Conservation (phyloP, 1,284 basidiomycete species). For the Rhodotorula sp. region DNA sequence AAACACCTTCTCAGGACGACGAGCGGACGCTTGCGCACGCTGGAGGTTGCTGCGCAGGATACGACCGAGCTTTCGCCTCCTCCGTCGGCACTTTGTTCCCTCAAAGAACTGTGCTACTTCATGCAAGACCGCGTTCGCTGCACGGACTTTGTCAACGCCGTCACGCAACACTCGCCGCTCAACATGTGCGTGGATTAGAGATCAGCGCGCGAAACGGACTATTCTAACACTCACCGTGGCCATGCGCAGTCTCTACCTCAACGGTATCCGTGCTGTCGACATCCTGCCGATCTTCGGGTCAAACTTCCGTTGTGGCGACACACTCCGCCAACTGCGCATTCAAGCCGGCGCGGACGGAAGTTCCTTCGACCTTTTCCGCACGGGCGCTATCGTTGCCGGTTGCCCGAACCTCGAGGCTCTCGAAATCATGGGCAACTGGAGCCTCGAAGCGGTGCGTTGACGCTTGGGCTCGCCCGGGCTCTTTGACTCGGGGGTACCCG, state of each 20-base stretch:
- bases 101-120: slow-evolving; percentile 12
- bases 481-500: too few species aligned
- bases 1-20: neutral
- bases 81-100: neutral
- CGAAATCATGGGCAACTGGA: neutral
- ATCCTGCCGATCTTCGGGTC: neutral
- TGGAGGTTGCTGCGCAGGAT: neutral
- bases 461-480: too few species aligned
- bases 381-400: neutral
- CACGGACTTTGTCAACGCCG: neutral
- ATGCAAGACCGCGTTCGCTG: neutral
- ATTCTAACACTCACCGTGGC: too few species aligned
- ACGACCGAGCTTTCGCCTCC: neutral
- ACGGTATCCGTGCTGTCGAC: neutral
- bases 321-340: neutral
- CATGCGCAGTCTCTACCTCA: slow-evolving; percentile 2
- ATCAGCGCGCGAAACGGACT: neutral
- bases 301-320: neutral
- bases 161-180: neutral
- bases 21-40: neutral
- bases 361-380: neutral
- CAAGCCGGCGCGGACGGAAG: neutral
- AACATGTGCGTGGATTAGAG: neutral
- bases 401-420: neutral
- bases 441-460: neutral